Conservation (phyloP, 495 filamentous ascomycete species). For the Xylaria castorea region DNA sequence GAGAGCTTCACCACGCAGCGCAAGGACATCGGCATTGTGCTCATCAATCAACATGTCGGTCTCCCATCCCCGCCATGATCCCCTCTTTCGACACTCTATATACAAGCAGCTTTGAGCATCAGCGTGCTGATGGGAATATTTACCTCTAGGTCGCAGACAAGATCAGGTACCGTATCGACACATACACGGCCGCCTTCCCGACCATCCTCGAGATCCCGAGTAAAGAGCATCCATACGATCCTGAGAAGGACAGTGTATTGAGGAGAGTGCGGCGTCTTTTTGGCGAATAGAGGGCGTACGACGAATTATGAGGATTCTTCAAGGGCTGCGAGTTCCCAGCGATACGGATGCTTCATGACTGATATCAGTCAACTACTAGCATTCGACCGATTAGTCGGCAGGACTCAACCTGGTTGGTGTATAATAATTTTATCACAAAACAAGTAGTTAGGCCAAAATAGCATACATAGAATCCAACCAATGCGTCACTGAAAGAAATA, state of each 20-base stretch:
- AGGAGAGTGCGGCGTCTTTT: constrained; percentile 89
- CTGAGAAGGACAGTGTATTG: constrained; percentile 97
- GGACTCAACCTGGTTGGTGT: neutral
- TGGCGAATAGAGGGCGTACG: constrained; percentile 69
- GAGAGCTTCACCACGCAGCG: constrained; percentile 84
- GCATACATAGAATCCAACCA: neutral
- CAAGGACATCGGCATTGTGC: constrained; percentile 93
- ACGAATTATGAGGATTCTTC: neutral
- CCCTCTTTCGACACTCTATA: neutral
- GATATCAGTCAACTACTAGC: neutral
- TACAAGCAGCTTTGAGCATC: neutral
- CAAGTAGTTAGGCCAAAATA: neutral
- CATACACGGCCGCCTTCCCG: constrained; percentile 77
- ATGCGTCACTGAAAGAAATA: neutral
- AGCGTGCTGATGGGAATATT: neutral
- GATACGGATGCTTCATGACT: neutral
- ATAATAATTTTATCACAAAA: neutral
- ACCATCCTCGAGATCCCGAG: constrained; percentile 92
- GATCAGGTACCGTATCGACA: constrained; percentile 82
- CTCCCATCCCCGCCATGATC: neutral
- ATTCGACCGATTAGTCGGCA: neutral
- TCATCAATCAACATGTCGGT: constrained; percentile 97
- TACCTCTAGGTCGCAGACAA: constrained; percentile 81
- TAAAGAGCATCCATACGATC: constrained; percentile 99
- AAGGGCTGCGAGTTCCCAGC: neutral